Base-by-base conservation (phyloP, 495 filamentous ascomycete species). In the Usnea hakonensis region DNA sequence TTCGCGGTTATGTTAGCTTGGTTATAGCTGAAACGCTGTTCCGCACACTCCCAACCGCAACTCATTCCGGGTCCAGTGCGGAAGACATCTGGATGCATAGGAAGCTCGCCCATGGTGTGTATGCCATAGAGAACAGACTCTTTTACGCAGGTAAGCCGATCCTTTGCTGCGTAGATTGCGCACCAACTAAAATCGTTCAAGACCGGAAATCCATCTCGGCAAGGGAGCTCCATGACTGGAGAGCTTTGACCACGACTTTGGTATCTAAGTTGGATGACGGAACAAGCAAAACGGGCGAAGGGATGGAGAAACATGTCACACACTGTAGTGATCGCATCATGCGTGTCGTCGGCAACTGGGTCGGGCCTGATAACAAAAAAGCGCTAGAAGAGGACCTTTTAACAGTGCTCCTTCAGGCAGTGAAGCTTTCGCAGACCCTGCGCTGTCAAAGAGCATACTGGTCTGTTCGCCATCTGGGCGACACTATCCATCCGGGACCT, bases 391-490 rank as follows among this genome's bases (percentile, higher is more conserved):
- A 69, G 30, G 57, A 55, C 4, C 62, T 68, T n/a, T 28, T 14
- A 17, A n/a, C 5, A 11, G 63, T 69, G n/a, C 48, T 69, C 3
- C 35, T 43, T 26, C 46, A 65, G 28, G 63, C 67, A 44, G 59
- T 67, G 32, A 50, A 44, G 32, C 55, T 69, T 3, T 61, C 62
- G 40, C 67, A 69, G 33, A 57, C 58, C 1, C 67, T 69, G 19
- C 67, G 65, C 19, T 64, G 67, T 17, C 67, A 68, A 36, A 63
- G 67, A 57, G 67, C 67, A 35, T 44, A 41, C 26, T 69, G 67
- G 67, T 62, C 61, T 14, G 44, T 68, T 28, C 57, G 65, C 10
- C 61, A 68, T 43, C 32, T 63, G 16, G 44, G 32, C 23, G 8
- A 19, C 37, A 3, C 33, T 37, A 14, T 53, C 11, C 52, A 35